phyloP scores from a whole-genome alignment of 2,329 filamentous ascomycete species.

The Ceratocystis alfenasii region DNA sequence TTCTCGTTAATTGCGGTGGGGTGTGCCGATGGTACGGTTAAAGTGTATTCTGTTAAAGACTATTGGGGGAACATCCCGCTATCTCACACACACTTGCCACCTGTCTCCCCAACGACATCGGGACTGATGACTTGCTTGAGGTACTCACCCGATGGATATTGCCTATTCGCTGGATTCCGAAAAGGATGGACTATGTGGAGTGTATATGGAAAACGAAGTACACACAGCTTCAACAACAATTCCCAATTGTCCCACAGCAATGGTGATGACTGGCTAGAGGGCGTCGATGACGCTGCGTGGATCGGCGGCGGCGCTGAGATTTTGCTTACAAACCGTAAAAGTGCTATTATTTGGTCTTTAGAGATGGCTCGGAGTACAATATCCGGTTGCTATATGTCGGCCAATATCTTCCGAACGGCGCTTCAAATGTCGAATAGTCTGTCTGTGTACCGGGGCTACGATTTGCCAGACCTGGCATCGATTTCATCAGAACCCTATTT shows the following conservation, averaged over 20 bases:
- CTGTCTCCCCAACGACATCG: conserved; percentile 54
- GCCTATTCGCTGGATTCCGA: conserved; percentile 84
- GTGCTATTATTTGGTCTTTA: conserved; percentile 71
- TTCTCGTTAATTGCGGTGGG: conserved; percentile 89
- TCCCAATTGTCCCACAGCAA: conserved; percentile 51
- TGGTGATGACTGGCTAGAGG: conserved; percentile 72
- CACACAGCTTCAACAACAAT: conserved; percentile 69
- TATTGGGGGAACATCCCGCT: conserved; percentile 85
- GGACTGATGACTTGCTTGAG: conserved; percentile 61
- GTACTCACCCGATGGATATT: conserved; percentile 94
- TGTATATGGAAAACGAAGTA: conserved; percentile 84
- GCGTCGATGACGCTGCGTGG: conserved; percentile 70
- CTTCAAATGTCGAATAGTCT: conserved; percentile 79
- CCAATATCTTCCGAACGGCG: conserved; percentile 80
- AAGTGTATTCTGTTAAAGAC: conserved; percentile 86
- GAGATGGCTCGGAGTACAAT: conserved; percentile 94
- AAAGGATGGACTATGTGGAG: conserved; percentile 95
- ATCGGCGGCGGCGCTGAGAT: conserved; percentile 79
- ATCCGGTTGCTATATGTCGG: conserved; percentile 78
- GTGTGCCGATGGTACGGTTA: conserved; percentile 64
- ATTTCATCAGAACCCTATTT: conserved; percentile 84
- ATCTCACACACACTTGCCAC: conserved; percentile 64
- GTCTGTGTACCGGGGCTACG: conserved; percentile 88
- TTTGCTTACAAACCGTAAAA: conserved; percentile 55
- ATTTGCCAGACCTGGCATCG: conserved; percentile 77